Percentiles rank a stretch among this genome's conserved stretches.
phyloP scores from a whole-genome alignment of 2,329 filamentous ascomycete genomes.

The Tolypocladium paradoxum region DNA sequence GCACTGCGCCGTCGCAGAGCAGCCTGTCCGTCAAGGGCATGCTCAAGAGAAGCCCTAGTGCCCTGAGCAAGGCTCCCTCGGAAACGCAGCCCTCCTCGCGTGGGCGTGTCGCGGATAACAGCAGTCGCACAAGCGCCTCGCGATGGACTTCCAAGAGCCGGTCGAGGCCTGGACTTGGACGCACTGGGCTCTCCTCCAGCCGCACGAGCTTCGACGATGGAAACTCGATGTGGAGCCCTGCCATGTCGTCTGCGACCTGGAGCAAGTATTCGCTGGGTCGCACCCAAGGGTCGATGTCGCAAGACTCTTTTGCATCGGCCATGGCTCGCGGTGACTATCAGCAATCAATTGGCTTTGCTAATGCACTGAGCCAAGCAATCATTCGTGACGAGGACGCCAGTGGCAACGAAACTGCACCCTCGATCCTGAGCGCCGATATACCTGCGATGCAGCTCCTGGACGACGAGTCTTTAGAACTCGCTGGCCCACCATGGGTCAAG shows the following conservation, averaged over 20 bases:
- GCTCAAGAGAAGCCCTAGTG: slow-evolving; percentile 78
- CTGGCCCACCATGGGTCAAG: slow-evolving; percentile 95
- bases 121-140: slow-evolving; percentile 40
- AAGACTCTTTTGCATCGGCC: slow-evolving; percentile 76
- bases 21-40: slow-evolving; percentile 65
- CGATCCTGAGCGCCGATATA: slow-evolving; percentile 49
- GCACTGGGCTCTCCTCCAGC: slow-evolving; percentile 77
- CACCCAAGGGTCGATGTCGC: slow-evolving; percentile 82
- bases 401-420: slow-evolving; percentile 34
- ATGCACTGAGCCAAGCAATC: slow-evolving; percentile 90
- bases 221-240: slow-evolving; percentile 81
- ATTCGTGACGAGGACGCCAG: slow-evolving; percentile 73
- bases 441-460: slow-evolving; percentile 61
- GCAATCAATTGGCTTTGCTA: slow-evolving; percentile 94
- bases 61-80: slow-evolving; percentile 85
- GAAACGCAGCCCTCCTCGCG: slow-evolving; percentile 62
- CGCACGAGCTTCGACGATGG: slow-evolving; percentile 89
- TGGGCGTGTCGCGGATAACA: slow-evolving; percentile 55
- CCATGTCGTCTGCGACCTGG: slow-evolving; percentile 81
- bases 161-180: slow-evolving; percentile 62
- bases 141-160: slow-evolving; percentile 81
- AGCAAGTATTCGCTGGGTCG: slow-evolving; percentile 88
- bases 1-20: slow-evolving; percentile 35
- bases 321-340: slow-evolving; percentile 75
- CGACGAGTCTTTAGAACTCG: slow-evolving; percentile 83